phyloP scores from a whole-genome alignment of 23 red algal species.

The Cyanidiococcus yangmingshanensis region DNA sequence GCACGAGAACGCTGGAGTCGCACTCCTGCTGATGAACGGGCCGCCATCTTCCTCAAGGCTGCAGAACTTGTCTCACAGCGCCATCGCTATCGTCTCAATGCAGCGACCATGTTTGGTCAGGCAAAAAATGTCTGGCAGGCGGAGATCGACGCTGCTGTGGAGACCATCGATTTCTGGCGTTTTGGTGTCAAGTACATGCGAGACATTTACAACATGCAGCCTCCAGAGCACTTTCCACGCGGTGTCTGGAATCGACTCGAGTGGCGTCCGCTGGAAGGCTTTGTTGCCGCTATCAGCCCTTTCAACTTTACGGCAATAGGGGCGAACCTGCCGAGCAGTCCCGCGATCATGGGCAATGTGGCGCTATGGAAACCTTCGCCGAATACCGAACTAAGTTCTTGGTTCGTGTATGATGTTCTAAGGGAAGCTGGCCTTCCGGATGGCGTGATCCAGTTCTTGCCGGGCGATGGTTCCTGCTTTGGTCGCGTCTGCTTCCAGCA shows the following conservation, averaged over 20 bases:
- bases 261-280: slow-evolving; percentile 43
- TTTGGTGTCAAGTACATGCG: slow-evolving; percentile 36
- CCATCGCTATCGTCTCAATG: slow-evolving; percentile 30
- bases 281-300: slow-evolving; percentile 40
- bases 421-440: slow-evolving; percentile 49
- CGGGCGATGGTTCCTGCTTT: slow-evolving; percentile 17
- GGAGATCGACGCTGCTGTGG: slow-evolving; percentile 47
- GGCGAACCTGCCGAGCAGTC: slow-evolving; percentile 44
- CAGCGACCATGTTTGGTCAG: slow-evolving; percentile 35
- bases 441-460: slow-evolving; percentile 56
- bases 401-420: slow-evolving; percentile 25
- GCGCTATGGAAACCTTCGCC: slow-evolving; percentile 35
- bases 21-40: slow-evolving; percentile 26
- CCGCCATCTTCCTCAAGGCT: slow-evolving; percentile 39
- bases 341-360: slow-evolving; percentile 52
- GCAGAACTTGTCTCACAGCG: slow-evolving; percentile 31
- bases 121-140: slow-evolving; percentile 53
- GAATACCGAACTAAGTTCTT: slow-evolving; percentile 27
- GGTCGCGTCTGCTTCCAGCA: neutral
- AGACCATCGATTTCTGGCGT: slow-evolving; percentile 56
- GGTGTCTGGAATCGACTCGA: slow-evolving; percentile 50
- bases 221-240: slow-evolving; percentile 27
- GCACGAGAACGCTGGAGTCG: slow-evolving; percentile 28
- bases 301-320: slow-evolving; percentile 57
- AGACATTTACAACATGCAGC: slow-evolving; percentile 25